These are phyloP conservation scores for Xylaria flabelliformis DNA, from an alignment of 495 filamentous ascomycete genomes.

Conservation along the genomic window DNA sequence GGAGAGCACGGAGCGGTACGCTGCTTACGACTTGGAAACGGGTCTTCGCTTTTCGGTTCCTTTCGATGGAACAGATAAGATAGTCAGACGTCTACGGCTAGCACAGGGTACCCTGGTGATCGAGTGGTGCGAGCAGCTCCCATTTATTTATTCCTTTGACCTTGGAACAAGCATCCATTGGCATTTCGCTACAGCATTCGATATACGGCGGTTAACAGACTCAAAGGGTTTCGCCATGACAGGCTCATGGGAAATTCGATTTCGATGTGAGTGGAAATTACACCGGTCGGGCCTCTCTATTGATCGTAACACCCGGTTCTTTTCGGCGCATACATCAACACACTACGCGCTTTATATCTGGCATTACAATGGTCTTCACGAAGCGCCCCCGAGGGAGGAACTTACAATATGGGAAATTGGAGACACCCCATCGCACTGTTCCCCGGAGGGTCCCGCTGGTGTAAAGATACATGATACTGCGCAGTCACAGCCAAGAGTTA, in stretches of 20 bases:
- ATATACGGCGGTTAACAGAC: slow-evolving; percentile 46
- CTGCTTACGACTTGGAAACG: slow-evolving; percentile 61
- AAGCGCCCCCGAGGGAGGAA: slow-evolving; percentile 66
- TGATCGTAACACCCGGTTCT: slow-evolving; percentile 67
- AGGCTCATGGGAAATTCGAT: slow-evolving; percentile 53
- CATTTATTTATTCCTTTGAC: slow-evolving; percentile 63
- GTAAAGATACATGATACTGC: slow-evolving; percentile 39
- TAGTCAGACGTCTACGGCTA: slow-evolving; percentile 65
- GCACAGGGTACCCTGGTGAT: slow-evolving; percentile 62
- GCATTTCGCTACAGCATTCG: slow-evolving; percentile 70
- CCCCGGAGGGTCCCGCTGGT: slow-evolving; percentile 59
- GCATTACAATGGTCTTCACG: slow-evolving; percentile 67
- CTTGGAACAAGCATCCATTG: slow-evolving; percentile 63
- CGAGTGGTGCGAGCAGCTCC: slow-evolving; percentile 68
- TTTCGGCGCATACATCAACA: slow-evolving; percentile 65
- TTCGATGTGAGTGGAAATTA: slow-evolving; percentile 74
- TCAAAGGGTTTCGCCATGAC: not conserved
- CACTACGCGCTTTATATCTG: slow-evolving; percentile 73
- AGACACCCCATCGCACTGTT: slow-evolving; percentile 56
- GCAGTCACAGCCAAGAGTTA: slow-evolving; percentile 53
- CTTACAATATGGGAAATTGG: slow-evolving; percentile 74
- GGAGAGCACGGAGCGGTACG: slow-evolving; percentile 47
- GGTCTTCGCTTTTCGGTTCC: slow-evolving; percentile 56
- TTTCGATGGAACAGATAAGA: slow-evolving; percentile 60
- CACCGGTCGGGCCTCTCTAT: slow-evolving; percentile 67